Percentiles rank a stretch among this genome's conserved stretches.
Conservation (phyloP, 1,284 basidiomycete genomes). For the Tylopilus sp. region DNA sequence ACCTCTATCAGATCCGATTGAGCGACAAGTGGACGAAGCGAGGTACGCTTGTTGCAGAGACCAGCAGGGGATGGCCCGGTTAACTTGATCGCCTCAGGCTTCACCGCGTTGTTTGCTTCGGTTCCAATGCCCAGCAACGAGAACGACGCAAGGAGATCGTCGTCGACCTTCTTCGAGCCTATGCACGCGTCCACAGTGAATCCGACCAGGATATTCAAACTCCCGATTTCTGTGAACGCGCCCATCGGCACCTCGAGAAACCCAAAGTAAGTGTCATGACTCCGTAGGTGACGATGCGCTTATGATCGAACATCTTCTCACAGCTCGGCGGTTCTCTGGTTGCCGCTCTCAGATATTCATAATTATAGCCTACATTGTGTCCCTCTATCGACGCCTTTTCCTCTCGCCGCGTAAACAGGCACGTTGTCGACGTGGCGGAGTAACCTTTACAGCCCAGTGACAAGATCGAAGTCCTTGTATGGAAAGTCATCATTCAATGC, state of each 20-base stretch:
- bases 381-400: constrained; percentile 13
- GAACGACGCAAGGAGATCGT: constrained; percentile 40
- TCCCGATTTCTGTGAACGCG: constrained; percentile 40
- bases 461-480: constrained; percentile 43
- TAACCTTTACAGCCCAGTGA: constrained; percentile 50
- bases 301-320: constrained; percentile 46
- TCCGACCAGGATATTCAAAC: constrained; percentile 44
- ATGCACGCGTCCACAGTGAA: constrained; percentile 48
- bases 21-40: constrained; percentile 38
- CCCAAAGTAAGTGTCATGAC: constrained; percentile 23
- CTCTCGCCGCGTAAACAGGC: constrained; percentile 44
- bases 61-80: constrained; percentile 2
- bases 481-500: constrained; percentile 42
- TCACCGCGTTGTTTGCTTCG: constrained; percentile 4
- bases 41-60: constrained; percentile 25
- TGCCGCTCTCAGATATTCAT: constrained; percentile 46
- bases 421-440: constrained; percentile 41
- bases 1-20: constrained; percentile 54
- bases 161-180: constrained; percentile 13
- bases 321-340: constrained; percentile 42
- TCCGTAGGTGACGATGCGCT: constrained; percentile 50
- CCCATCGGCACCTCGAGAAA: background rate
- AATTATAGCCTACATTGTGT: constrained; percentile 40
- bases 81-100: constrained; percentile 4
- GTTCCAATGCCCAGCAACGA: constrained; percentile 36